Base-by-base conservation (phyloP, 257 asterid species). In the Rhazya stricta region DNA sequence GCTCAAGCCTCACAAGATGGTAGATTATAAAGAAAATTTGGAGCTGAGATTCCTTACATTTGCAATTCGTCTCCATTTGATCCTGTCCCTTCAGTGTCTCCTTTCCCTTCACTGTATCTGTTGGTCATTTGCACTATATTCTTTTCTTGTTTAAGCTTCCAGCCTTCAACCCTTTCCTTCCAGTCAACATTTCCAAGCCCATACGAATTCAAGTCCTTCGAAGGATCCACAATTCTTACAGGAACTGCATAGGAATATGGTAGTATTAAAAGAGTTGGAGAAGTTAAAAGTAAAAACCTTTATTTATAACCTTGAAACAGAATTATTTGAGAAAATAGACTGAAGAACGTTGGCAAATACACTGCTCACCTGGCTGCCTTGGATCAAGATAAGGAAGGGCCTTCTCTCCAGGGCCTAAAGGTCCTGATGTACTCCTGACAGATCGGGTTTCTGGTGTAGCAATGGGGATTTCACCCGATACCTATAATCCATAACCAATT, bases 381-480 rank as follows among this genome's bases (percentile, higher is more conserved):
- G 98, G 98, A 85, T 91, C 98, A 45, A 94, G 88, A 76, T 90
- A 91, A 73, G 96, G 91, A 62, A 87, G 89, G 75, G 94, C 89
- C 79, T 86, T 92, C 67, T 94, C 98, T 48, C 92, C 92, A 18
- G 96, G 97, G 75, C 97, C 97, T 85, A 94, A 85, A 72, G 97
- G 98, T 71, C 97, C 98, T 32, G 98, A 94, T 39, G 89, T 94
- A 84, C 98, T 94, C 85, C 98, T 87, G 36, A 94, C 84, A 23
- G 98, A 94, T 76, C 88, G 87, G 37, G 94, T 90, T 81, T 90
- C 97, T 71, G 90, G 89, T 23, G 87, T 81, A 42, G 89, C 90
- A 75, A 88, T 86, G 30, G 96, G 96, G 73, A 91, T 84, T 84
- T 93, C 98, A 32, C 97, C 95, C 72, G 98, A 93, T 37, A 86